Evolutionary conservation across 2,329 filamentous ascomycete genomes (phyloP).

Genomic region (Stromatinia cepivora): DNA sequence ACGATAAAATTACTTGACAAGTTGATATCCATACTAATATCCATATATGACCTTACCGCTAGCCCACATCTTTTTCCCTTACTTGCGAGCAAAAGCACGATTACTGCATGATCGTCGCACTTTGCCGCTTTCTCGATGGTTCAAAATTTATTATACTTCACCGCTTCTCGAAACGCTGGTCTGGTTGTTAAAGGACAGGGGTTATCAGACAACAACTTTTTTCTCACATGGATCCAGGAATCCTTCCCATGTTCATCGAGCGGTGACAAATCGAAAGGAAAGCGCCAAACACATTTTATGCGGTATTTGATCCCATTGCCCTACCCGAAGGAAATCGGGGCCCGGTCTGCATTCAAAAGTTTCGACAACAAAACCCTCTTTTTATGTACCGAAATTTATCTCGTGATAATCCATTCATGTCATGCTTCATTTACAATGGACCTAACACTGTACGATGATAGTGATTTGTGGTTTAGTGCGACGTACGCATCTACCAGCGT

Average conservation of each 20-base stretch:
- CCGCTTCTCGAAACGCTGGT: conserved; percentile 28
- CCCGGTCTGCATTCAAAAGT: conserved; percentile 19
- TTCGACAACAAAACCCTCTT: no score
- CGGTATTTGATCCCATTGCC: conserved; percentile 17
- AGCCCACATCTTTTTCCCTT: neutral
- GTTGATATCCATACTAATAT: neutral
- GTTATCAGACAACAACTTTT: conserved; percentile 24
- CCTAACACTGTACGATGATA: neutral
- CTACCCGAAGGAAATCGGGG: conserved; percentile 21
- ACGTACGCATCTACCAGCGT: neutral
- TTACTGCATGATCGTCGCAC: conserved; percentile 3
- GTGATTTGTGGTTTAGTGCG: neutral
- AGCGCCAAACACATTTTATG: conserved; percentile 27
- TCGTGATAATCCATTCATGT: conserved; percentile 11
- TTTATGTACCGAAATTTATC: neutral
- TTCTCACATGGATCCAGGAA: conserved; percentile 13
- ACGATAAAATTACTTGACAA: conserved; percentile 9
- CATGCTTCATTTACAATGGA: neutral
- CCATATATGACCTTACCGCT: neutral
- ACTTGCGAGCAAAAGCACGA: neutral
- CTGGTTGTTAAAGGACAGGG: conserved; percentile 29
- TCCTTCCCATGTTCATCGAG: conserved; percentile 12
- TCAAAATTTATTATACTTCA: neutral
- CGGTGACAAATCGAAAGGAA: conserved; percentile 23
- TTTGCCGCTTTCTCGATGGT: neutral